phyloP scores from a whole-genome alignment of 129 eudicot genomes.

The Centella asiatica region DNA sequence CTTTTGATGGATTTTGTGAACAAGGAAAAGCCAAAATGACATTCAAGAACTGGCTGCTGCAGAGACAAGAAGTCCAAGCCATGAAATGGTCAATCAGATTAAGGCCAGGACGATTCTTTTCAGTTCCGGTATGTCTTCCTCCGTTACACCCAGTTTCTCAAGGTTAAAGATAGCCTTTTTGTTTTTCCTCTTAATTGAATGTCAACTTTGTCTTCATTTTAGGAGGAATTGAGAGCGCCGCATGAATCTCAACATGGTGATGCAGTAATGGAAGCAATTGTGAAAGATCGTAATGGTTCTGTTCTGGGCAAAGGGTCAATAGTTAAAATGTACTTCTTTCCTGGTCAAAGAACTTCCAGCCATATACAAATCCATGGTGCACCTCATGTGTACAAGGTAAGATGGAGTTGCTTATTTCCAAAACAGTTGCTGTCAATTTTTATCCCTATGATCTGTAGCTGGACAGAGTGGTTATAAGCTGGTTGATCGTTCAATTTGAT shows the following conservation, averaged over 20 bases:
- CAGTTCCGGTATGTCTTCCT: slow-evolving; percentile 63
- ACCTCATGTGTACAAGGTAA: slow-evolving; percentile 93
- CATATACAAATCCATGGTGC: slow-evolving; percentile 89
- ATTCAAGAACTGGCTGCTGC: slow-evolving; percentile 84
- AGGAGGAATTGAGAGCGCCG: slow-evolving; percentile 90
- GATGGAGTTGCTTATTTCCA: background rate
- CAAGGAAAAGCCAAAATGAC: slow-evolving; percentile 62
- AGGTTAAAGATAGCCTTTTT: slow-evolving; percentile 8
- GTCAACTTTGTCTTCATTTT: slow-evolving; percentile 14
- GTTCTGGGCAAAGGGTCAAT: slow-evolving; percentile 95
- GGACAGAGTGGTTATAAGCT: too few species aligned
- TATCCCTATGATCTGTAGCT: too few species aligned
- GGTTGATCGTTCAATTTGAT: too few species aligned
- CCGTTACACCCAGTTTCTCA: slow-evolving; percentile 7
- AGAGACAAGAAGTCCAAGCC: slow-evolving; percentile 90
- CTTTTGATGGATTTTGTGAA: slow-evolving; percentile 83
- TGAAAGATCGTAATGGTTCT: slow-evolving; percentile 89
- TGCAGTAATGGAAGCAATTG: slow-evolving; percentile 97
- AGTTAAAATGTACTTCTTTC: slow-evolving; percentile 95
- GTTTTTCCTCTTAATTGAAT: background rate
- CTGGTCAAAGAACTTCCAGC: slow-evolving; percentile 98
- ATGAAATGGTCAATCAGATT: slow-evolving; percentile 97
- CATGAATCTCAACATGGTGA: slow-evolving; percentile 94
- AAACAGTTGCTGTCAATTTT: background rate
- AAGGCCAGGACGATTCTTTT: slow-evolving; percentile 91